A percentile compares a stretch with the other conserved stretches of the same genome.
Evolutionary conservation across 73 alveolate species (phyloP).

Genomic region (Paramecium sexaurelia): DNA sequence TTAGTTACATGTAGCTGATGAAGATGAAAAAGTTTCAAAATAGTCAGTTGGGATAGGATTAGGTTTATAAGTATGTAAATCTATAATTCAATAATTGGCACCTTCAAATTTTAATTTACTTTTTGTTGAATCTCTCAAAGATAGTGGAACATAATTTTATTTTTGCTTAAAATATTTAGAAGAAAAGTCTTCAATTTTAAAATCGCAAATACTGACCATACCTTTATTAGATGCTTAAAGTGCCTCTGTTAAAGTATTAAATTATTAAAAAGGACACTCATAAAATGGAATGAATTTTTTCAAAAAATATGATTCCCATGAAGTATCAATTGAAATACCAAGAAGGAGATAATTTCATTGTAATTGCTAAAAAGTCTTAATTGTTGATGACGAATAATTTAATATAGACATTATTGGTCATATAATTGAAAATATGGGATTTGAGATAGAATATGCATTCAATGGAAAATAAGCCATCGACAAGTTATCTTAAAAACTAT

Average conservation of each 20-base stretch:
- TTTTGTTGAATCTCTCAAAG: background rate
- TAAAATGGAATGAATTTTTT: background rate
- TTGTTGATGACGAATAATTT: slow-evolving; percentile 40
- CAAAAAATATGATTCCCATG: background rate
- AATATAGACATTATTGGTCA: background rate
- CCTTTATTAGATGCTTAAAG: background rate
- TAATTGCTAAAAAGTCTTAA: background rate
- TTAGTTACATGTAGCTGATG: slow-evolving; percentile 40
- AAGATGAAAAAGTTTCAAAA: slow-evolving; percentile 42
- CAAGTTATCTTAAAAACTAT: background rate
- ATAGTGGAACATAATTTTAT: background rate
- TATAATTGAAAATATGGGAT: background rate
- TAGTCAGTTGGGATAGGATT: slow-evolving; percentile 25
- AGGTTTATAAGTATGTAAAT: slow-evolving; percentile 18
- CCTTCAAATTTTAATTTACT: background rate
- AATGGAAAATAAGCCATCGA: background rate
- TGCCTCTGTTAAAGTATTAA: slow-evolving; percentile 19
- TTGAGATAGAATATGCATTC: background rate
- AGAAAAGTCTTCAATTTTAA: background rate
- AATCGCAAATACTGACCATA: background rate
- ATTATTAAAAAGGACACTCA: background rate
- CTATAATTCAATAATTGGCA: background rate
- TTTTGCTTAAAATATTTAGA: slow-evolving; percentile 1
- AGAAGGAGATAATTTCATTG: background rate
- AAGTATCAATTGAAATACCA: background rate